Evolutionary conservation across 306 rosid genomes (phyloP), one percentile per base, ranked within the genome.

Genomic region (Oemleria cerasiformis): DNA sequence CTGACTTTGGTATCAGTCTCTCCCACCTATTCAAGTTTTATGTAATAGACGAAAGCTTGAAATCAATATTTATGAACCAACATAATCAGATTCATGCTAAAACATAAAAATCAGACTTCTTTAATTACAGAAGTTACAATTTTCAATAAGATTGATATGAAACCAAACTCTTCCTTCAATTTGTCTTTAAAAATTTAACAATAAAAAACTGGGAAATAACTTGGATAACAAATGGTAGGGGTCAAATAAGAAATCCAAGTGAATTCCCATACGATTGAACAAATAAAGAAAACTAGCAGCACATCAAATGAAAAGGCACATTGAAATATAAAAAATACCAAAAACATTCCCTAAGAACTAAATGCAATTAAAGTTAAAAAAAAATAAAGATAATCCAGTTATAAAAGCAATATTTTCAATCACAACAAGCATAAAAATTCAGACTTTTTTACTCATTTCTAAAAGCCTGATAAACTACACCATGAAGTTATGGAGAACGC

Each of bases 1-100:
- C 85, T 88, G 47, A 70, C 64, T 47, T 79, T 82, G 73, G 61
- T 8, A 41, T 82, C 83, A 36, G 54, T 80, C 76, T 82, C 90
- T 15, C 82, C 85, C 53, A 84, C 94, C 97, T 86, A 79, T 63
- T 47, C 82, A 71, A 21, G 17, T 9, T 21, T 16, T 39, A 55
- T 38, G 34, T 45, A 20, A 10, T 19, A 54, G 9, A 19, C 5
- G 20, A n/a, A 53, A 68, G 20, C 36, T 30, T 30, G 36, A 30
- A 30, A 30, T 30, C 36, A 30, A 30, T 30, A 30, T 30, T 30
- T 30, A 30, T 30, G 36, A 30, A 30, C 36, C 36, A 30, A 30
- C 36, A 30, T 30, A 30, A 30, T 30, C 36, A 30, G 36, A 30
- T 30, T 30, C 36, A 30, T 1, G 36, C 49, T 40, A n/a, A 10